Conservation (phyloP, 371 early-diverging fungal species). For the Fennellomyces sp. region DNA sequence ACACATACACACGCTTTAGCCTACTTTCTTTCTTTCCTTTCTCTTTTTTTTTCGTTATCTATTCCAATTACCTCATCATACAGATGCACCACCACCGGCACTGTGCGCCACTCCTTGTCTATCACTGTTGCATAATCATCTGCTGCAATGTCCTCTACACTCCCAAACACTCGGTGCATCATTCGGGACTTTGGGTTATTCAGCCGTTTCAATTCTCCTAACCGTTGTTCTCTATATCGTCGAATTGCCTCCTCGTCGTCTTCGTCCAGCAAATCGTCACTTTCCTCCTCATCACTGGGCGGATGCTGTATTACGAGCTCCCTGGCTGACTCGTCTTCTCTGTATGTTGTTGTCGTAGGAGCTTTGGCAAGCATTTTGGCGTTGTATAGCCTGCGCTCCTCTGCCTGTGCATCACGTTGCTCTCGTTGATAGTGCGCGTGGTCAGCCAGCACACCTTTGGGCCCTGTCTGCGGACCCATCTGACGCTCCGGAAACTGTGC, state of each 20-base stretch:
- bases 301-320: conserved; percentile 25
- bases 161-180: conserved; percentile 41
- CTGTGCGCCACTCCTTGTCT: conserved; percentile 46
- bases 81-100: conserved; percentile 53
- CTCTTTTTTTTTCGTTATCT: neutral
- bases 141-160: conserved; percentile 30
- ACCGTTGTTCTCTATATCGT: conserved; percentile 37
- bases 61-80: conserved; percentile 40
- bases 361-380: conserved; percentile 43
- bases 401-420: conserved; percentile 22
- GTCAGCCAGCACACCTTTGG: conserved; percentile 64
- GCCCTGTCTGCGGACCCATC: conserved; percentile 57
- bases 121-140: conserved; percentile 49
- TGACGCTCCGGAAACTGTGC: neutral
- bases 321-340: conserved; percentile 32
- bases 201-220: conserved; percentile 34
- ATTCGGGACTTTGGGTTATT: conserved; percentile 26
- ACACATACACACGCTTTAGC: neutral
- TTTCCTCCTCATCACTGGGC: conserved; percentile 23
- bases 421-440: conserved; percentile 42
- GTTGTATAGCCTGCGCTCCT: conserved; percentile 34
- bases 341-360: conserved; percentile 47
- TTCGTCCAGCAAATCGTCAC: conserved; percentile 23
- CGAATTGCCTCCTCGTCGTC: conserved; percentile 36
- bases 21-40: neutral